Percentiles rank a stretch among this genome's conserved stretches.
phyloP scores from a whole-genome alignment of 768 basidiomycete genomes.

The Boletus fagicola region DNA sequence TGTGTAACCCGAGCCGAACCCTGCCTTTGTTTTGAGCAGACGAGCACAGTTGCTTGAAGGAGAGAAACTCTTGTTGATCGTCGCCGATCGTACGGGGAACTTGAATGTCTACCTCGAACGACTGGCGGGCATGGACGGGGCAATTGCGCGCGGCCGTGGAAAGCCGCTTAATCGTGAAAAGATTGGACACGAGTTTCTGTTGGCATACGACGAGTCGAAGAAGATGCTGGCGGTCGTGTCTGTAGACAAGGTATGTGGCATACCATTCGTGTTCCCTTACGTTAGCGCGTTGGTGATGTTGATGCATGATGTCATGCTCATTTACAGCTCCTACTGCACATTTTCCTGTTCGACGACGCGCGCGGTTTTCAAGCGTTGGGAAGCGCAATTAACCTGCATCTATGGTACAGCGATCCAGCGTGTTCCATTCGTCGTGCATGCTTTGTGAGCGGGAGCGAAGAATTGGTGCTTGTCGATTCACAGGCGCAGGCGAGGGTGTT shows the following conservation, averaged over 20 bases:
- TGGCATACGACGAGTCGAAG: slow-evolving; percentile 53
- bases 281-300: neutral
- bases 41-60: slow-evolving; percentile 42
- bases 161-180: slow-evolving; percentile 44
- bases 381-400: slow-evolving; percentile 37
- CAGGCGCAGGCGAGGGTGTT: slow-evolving; percentile 46
- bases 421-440: slow-evolving; percentile 35
- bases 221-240: slow-evolving; percentile 48
- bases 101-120: slow-evolving; percentile 42
- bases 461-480: slow-evolving; percentile 50
- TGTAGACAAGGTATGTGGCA: slow-evolving; percentile 36
- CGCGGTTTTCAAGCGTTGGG: slow-evolving; percentile 44
- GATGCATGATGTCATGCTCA: neutral
- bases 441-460: slow-evolving; percentile 52
- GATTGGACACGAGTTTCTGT: slow-evolving; percentile 42
- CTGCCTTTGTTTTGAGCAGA: slow-evolving; percentile 15
- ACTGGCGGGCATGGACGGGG: slow-evolving; percentile 30
- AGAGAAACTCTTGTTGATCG: slow-evolving; percentile 42
- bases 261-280: neutral
- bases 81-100: slow-evolving; percentile 35
- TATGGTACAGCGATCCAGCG: slow-evolving; percentile 40
- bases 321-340: slow-evolving; percentile 38
- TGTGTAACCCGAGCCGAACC: neutral
- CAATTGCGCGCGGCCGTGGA: slow-evolving; percentile 27
- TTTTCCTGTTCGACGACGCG: slow-evolving; percentile 48